phyloP scores from a whole-genome alignment of 1,284 basidiomycete species.

The Ceratobasidium theobromae region DNA sequence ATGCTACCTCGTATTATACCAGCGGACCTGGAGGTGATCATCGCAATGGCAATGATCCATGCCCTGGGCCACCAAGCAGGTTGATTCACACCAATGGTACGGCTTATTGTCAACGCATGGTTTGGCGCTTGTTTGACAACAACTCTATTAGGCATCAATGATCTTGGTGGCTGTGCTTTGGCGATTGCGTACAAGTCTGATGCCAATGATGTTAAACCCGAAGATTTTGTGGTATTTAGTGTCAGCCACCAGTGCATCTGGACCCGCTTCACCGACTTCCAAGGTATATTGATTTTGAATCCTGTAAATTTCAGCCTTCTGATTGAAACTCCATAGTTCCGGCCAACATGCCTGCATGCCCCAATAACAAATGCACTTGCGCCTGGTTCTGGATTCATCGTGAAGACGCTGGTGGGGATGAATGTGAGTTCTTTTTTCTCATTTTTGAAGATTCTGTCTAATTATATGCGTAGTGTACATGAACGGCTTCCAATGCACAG shows the following conservation, averaged over 20 bases:
- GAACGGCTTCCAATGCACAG: conserved; percentile 70
- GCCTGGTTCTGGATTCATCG: conserved; percentile 62
- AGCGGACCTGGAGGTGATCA: conserved; percentile 33
- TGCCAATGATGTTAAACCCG: conserved; percentile 55
- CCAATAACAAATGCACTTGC: conserved; percentile 64
- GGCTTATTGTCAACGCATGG: neutral
- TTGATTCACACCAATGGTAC: neutral
- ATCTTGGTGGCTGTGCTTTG: conserved; percentile 64
- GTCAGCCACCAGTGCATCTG: conserved; percentile 73
- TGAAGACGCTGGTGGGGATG: neutral
- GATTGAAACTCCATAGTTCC: conserved; percentile 48
- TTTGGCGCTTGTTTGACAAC: neutral
- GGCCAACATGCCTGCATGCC: conserved; percentile 64
- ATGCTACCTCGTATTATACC: conserved; percentile 35
- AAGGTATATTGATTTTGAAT: conserved; percentile 38
- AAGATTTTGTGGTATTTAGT: conserved; percentile 71
- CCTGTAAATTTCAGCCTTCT: neutral
- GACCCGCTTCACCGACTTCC: conserved; percentile 63
- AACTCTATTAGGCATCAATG: conserved; percentile 47
- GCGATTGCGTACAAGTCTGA: conserved; percentile 70
- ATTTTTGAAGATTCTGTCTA: neutral
- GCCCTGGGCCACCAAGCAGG: neutral
- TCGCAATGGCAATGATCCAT: neutral
- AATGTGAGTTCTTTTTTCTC: conserved; percentile 43
- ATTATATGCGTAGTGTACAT: conserved; percentile 51